Percentiles rank a stretch among this genome's conserved stretches.
Conservation (phyloP, 352 stramenopile species). For the Pythium dissimile region DNA sequence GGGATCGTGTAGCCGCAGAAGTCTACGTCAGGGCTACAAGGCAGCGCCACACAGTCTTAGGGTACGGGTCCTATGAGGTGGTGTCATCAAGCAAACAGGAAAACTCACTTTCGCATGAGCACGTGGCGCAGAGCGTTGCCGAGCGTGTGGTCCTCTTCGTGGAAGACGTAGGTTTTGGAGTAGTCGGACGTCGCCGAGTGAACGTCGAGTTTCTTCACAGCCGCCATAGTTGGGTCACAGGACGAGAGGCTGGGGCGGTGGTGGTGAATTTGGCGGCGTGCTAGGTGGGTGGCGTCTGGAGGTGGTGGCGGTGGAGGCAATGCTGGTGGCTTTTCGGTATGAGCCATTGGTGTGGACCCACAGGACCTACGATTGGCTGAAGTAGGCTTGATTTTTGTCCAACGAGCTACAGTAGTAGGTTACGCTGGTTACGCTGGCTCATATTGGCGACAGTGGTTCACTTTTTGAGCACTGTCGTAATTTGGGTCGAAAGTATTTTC, state of each 20-base stretch:
- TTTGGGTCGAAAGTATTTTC: no score
- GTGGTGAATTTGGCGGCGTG: no score
- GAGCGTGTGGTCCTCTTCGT: slow-evolving; percentile 89
- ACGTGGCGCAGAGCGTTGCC: slow-evolving; percentile 91
- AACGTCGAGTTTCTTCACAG: slow-evolving; percentile 77
- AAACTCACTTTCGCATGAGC: slow-evolving; percentile 86
- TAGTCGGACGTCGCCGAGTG: slow-evolving; percentile 74
- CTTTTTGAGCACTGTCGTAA: no score
- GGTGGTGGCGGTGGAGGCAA: neutral
- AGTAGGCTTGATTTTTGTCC: neutral
- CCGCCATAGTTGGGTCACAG: slow-evolving; percentile 21
- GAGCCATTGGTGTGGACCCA: slow-evolving; percentile 8
- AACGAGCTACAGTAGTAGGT: no score
- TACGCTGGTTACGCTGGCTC: no score
- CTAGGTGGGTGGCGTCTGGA: no score
- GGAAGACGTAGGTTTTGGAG: slow-evolving; percentile 87
- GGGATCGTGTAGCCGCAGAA: slow-evolving; percentile 96
- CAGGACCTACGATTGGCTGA: neutral
- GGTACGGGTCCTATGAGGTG: no score
- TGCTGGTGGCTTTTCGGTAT: slow-evolving; percentile 16
- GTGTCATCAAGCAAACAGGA: no score
- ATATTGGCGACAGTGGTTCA: no score
- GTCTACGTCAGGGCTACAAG: slow-evolving; percentile 79
- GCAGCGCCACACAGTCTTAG: neutral
- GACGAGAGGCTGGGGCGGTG: no score